phyloP scores from a whole-genome alignment of 2,329 filamentous ascomycete species.

The Fusarium compactum region DNA sequence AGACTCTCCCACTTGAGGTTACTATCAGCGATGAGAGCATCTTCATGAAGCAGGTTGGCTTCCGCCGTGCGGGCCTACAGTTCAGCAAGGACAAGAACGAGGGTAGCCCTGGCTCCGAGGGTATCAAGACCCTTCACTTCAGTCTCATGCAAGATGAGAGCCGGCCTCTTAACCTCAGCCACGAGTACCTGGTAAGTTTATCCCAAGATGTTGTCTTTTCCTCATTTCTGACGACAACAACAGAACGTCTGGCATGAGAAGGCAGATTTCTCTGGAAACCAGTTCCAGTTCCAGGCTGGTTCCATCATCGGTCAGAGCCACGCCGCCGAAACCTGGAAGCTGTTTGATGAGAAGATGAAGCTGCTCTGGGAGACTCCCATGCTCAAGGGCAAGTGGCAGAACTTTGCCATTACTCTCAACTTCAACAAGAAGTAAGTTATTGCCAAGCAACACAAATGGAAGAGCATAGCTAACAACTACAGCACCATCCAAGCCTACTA shows the following conservation, averaged over 20 bases:
- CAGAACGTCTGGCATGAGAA: slow-evolving; percentile 60
- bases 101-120: slow-evolving; percentile 64
- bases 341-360: slow-evolving; percentile 62
- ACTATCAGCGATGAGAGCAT: slow-evolving; percentile 70
- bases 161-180: slow-evolving; percentile 67
- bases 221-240: slow-evolving; percentile 2
- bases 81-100: slow-evolving; percentile 52
- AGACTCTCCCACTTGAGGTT: slow-evolving; percentile 62
- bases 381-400: slow-evolving; percentile 66
- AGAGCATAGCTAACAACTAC: slow-evolving; percentile 10
- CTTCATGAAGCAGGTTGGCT: slow-evolving; percentile 70
- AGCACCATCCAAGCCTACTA: slow-evolving; percentile 70
- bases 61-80: slow-evolving; percentile 63
- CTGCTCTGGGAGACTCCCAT: slow-evolving; percentile 65
- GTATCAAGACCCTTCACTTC: slow-evolving; percentile 71
- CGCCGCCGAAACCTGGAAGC: slow-evolving; percentile 56
- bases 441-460: neutral
- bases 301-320: slow-evolving; percentile 58
- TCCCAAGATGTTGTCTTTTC: fast-evolving
- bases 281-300: slow-evolving; percentile 68
- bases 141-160: slow-evolving; percentile 65
- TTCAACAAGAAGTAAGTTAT: slow-evolving; percentile 65
- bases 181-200: slow-evolving; percentile 67
- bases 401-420: slow-evolving; percentile 70
- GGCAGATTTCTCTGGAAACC: slow-evolving; percentile 61